These are phyloP conservation scores for Actinomucor elegans DNA, from an alignment of 371 early-diverging fungal genomes.

Conservation along the genomic window DNA sequence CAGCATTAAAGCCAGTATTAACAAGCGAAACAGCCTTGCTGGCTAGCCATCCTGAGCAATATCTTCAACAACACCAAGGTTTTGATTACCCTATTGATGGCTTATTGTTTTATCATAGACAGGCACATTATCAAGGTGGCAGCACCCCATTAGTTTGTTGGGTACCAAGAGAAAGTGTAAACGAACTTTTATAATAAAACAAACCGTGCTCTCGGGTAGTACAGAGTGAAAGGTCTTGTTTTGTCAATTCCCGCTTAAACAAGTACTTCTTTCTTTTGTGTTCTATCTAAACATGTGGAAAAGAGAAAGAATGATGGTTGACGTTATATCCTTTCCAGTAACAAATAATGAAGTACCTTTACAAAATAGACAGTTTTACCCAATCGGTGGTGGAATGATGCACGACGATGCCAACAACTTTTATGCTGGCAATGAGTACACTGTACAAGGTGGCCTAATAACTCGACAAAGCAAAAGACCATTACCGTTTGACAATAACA, in stretches of 20 bases:
- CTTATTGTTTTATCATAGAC: conserved; percentile 57
- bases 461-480: background rate
- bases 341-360: background rate
- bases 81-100: conserved; percentile 50
- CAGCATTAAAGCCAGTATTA: conserved; percentile 26
- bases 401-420: conserved; percentile 12
- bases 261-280: no score
- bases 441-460: background rate
- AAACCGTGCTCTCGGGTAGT: no score
- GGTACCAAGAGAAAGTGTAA: conserved; percentile 33
- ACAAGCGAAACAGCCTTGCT: conserved; percentile 23
- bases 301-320: conserved; percentile 26
- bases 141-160: conserved; percentile 62
- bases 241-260: no score
- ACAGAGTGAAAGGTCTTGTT: no score
- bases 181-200: background rate
- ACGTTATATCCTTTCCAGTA: conserved; percentile 16
- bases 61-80: conserved; percentile 26
- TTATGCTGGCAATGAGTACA: conserved; percentile 18
- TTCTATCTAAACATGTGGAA: conserved; percentile 22
- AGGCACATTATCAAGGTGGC: conserved; percentile 54
- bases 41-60: conserved; percentile 16
- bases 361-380: conserved; percentile 16
- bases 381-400: conserved; percentile 1
- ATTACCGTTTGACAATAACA: background rate